These are phyloP conservation scores for Spongispora temasekensis DNA, from an alignment of 1,284 basidiomycete genomes.

Conservation along the genomic window DNA sequence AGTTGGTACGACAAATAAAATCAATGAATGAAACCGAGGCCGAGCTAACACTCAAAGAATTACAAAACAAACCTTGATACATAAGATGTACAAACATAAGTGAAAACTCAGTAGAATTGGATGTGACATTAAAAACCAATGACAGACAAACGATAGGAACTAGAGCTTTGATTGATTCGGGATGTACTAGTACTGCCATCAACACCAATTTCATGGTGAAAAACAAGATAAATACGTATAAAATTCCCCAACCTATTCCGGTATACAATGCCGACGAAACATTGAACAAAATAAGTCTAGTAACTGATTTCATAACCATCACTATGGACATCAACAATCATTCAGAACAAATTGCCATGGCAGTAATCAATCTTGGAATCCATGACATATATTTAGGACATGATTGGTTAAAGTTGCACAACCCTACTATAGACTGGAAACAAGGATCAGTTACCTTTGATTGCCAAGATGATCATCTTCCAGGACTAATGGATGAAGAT, in stretches of 20 bases:
- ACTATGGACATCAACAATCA: background rate
- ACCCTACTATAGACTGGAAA: background rate
- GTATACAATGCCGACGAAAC: background rate
- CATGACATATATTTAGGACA: background rate
- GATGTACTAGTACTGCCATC: background rate
- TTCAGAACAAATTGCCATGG: background rate
- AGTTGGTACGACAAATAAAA: fast-evolving
- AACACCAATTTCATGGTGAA: background rate
- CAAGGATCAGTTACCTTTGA: background rate
- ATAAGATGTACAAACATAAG: background rate
- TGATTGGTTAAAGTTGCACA: background rate
- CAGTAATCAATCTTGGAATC: background rate
- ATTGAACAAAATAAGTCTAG: background rate
- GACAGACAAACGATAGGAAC: background rate
- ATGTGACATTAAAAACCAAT: background rate
- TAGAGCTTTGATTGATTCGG: fast-evolving
- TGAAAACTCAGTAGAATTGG: fast-evolving
- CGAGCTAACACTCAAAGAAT: background rate
- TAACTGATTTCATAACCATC: background rate
- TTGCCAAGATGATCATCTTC: background rate
- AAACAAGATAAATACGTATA: background rate
- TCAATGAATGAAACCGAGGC: background rate
- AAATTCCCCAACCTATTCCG: background rate
- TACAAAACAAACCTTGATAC: background rate
- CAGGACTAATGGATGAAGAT: background rate